phyloP scores from a whole-genome alignment of 2,329 filamentous ascomycete genomes.

The Beauveria australis region DNA sequence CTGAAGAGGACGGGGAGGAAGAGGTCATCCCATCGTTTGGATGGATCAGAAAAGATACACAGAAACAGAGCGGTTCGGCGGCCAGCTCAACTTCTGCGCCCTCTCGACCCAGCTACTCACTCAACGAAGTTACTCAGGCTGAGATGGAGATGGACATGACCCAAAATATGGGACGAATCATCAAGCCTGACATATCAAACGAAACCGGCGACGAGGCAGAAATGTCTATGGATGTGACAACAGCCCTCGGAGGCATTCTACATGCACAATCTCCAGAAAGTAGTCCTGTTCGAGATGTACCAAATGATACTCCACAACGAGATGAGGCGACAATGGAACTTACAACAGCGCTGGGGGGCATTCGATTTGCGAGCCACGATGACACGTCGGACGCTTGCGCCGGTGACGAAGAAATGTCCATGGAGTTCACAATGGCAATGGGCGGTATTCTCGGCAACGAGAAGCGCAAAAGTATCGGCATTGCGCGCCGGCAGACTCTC shows the following conservation, averaged over 20 bases:
- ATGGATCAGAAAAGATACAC: constrained; percentile 53
- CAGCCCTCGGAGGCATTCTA: constrained; percentile 72
- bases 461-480: constrained; percentile 5
- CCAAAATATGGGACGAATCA: constrained; percentile 45
- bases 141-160: constrained; percentile 51
- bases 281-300: not conserved
- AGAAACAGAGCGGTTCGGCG: constrained; percentile 6
- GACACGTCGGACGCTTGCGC: constrained; percentile 10
- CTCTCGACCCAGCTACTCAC: constrained; percentile 4
- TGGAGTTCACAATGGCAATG: constrained; percentile 21
- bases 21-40: constrained; percentile 71
- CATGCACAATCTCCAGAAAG: constrained; percentile 24
- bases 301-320: not conserved
- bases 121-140: constrained; percentile 24
- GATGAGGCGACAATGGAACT: constrained; percentile 10
- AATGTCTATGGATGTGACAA: constrained; percentile 92
- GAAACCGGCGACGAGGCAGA: constrained; percentile 47
- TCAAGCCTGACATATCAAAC: constrained; percentile 36
- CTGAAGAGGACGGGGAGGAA: constrained; percentile 45
- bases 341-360: constrained; percentile 10
- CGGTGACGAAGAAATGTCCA: constrained; percentile 26
- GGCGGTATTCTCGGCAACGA: constrained; percentile 10
- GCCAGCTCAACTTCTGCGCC: not conserved
- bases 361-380: not conserved
- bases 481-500: not conserved